A percentile compares a stretch with the other conserved stretches of the same genome.
Evolutionary conservation across 345 rosid genomes (phyloP).

Genomic region (Geranium rotundifolium): DNA sequence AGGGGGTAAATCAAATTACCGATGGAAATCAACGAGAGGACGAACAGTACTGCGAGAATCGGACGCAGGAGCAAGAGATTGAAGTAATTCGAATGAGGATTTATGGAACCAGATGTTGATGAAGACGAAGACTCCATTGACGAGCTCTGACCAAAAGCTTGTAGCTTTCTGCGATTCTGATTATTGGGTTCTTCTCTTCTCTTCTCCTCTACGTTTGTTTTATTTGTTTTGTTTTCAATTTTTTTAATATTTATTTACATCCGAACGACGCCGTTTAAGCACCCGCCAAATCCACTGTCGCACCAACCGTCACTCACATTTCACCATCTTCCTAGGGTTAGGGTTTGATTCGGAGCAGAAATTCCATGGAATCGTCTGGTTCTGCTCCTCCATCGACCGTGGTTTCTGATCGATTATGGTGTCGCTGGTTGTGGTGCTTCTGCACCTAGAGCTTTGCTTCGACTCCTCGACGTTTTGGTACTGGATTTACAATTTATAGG

Average conservation of each 20-base stretch:
- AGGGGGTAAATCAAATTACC: conserved; percentile 19
- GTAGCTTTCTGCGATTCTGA: too few relatives aligned
- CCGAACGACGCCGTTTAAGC: too few relatives aligned
- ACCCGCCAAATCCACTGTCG: too few relatives aligned
- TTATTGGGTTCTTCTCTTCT: too few relatives aligned
- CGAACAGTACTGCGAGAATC: conserved; percentile 44
- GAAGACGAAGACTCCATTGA: conserved; percentile 20
- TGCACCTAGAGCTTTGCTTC: neutral
- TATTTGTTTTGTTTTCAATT: too few relatives aligned
- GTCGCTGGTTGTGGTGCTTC: conserved; percentile 39
- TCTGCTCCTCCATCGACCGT: conserved; percentile 10
- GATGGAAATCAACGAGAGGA: conserved; percentile 36
- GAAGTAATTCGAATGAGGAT: conserved; percentile 19
- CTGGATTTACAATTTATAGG: neutral
- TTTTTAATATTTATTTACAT: too few relatives aligned
- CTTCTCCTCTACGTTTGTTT: too few relatives aligned
- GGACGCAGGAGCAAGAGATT: conserved; percentile 40
- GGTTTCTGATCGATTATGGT: conserved; percentile 11
- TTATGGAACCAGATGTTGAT: neutral
- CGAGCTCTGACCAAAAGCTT: neutral
- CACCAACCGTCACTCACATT: conserved; percentile 3
- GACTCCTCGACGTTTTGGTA: neutral
- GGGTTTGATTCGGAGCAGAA: conserved; percentile 1
- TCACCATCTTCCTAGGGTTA: neutral
- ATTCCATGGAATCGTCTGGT: conserved; percentile 16